Percentiles rank a stretch among this genome's conserved stretches.
Evolutionary conservation across 2,329 filamentous ascomycete genomes (phyloP).

Genomic region (Sporothrix curviconia): DNA sequence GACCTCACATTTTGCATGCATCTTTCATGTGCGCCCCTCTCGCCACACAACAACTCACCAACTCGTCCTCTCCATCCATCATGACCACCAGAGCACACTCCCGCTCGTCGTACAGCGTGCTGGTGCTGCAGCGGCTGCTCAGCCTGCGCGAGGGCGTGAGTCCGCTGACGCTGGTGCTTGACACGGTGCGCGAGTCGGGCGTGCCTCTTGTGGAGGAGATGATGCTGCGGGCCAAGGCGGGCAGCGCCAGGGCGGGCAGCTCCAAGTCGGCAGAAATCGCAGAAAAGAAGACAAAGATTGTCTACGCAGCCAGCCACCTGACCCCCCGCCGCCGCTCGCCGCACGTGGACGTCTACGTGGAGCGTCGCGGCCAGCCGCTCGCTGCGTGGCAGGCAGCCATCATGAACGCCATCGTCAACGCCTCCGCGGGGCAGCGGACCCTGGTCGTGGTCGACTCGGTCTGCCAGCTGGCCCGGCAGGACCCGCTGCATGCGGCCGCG

Average conservation of each 20-base stretch:
- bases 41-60: too few species aligned
- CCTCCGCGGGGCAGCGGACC: constrained; percentile 27
- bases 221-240: constrained; percentile 67
- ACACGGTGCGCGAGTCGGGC: constrained; percentile 76
- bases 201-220: constrained; percentile 66
- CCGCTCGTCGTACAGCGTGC: constrained; percentile 22
- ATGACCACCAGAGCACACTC: constrained; percentile 17
- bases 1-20: too few species aligned
- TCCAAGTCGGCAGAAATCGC: too few species aligned
- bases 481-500: constrained; percentile 52
- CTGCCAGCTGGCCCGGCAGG: constrained; percentile 53
- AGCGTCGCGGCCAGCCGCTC: constrained; percentile 53
- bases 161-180: constrained; percentile 79
- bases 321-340: constrained; percentile 60
- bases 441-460: constrained; percentile 78
- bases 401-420: constrained; percentile 19
- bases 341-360: constrained; percentile 61
- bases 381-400: constrained; percentile 55
- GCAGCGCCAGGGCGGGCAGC: constrained; percentile 48
- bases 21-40: too few species aligned
- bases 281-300: constrained; percentile 34
- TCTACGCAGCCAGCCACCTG: constrained; percentile 63
- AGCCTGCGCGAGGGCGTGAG: constrained; percentile 48
- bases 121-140: constrained; percentile 26
- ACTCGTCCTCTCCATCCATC: too few species aligned